Evolutionary conservation across 2,329 filamentous ascomycete genomes (phyloP), one percentile per base, ranked within the genome.

Genomic region (Colletotrichum graminicola): DNA sequence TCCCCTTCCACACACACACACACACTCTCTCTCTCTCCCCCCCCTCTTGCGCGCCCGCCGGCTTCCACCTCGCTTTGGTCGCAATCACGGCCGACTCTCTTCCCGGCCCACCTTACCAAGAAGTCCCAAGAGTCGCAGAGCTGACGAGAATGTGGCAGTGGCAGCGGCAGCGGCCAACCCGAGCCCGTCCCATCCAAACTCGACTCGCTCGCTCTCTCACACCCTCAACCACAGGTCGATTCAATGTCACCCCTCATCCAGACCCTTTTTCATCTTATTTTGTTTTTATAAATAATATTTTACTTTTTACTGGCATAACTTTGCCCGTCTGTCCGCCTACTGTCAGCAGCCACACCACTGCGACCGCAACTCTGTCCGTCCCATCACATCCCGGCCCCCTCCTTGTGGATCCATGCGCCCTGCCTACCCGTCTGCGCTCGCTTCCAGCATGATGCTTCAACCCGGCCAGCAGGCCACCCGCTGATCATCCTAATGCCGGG

Each of bases 21-120:
- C 29, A 29, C 29, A 29, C 29, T 29, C 29, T 29, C 29, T 55
- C 34, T 26, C 54, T 16, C 10, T 26, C 34, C 14, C 34, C 21
- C 34, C 10, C 10, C 34, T 49, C 45, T 10, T n/a, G 12, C n/a
- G 21, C 51, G 1, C 21, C n/a, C n/a, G 12, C 34, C 29, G 8
- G 12, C 34, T 32, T 51, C 23, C 45, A 26, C 3, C 8, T 41
- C 26, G 29, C n/a, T 49, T 34, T 39, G 32, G 26, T 60, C 29
- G 29, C 54, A 47, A 62, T 54, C 52, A 67, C 69, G 66, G 60
- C 23, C 52, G 26, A 63, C 45, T 60, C 43, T 72, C 54, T 55
- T 72, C 59, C 69, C 69, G 59, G 69, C 18, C 69, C 65, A 72
- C 69, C 62, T 55, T 39, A 45, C n/a, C 68, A 62, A 62, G 41